phyloP scores from a whole-genome alignment of 257 asterid species.

The Salvia rosmarinus region DNA sequence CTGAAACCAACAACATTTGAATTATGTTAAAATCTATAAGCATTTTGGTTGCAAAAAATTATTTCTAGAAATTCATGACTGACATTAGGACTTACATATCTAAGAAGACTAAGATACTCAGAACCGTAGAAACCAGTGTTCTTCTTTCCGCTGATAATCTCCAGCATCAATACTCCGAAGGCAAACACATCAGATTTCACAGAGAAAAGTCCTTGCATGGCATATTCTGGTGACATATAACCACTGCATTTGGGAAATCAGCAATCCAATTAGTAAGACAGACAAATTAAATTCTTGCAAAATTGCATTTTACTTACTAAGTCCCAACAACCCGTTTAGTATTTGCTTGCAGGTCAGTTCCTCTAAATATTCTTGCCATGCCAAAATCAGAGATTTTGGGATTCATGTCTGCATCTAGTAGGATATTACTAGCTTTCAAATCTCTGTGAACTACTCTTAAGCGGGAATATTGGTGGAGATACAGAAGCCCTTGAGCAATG shows the following conservation, averaged over 20 bases:
- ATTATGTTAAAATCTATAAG: no score
- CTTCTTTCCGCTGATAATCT: conserved; percentile 41
- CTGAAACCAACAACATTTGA: neutral
- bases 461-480: neutral
- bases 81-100: conserved; percentile 30
- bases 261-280: neutral
- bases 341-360: conserved; percentile 23
- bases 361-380: conserved; percentile 29
- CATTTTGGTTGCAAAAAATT: no score
- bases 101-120: conserved; percentile 35
- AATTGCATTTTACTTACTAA: conserved; percentile 29
- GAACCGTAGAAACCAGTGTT: conserved; percentile 32
- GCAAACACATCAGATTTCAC: neutral
- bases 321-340: conserved; percentile 30
- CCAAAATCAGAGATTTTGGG: conserved; percentile 6
- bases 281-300: neutral
- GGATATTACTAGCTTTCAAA: neutral
- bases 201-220: neutral
- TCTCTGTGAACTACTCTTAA: neutral
- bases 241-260: conserved; percentile 28
- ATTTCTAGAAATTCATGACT: no score
- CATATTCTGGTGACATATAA: neutral
- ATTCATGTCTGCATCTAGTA: neutral
- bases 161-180: conserved; percentile 26
- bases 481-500: conserved; percentile 8